Base-by-base conservation (phyloP, 768 basidiomycete genomes). In the Tricholoma hemisulphureum region DNA sequence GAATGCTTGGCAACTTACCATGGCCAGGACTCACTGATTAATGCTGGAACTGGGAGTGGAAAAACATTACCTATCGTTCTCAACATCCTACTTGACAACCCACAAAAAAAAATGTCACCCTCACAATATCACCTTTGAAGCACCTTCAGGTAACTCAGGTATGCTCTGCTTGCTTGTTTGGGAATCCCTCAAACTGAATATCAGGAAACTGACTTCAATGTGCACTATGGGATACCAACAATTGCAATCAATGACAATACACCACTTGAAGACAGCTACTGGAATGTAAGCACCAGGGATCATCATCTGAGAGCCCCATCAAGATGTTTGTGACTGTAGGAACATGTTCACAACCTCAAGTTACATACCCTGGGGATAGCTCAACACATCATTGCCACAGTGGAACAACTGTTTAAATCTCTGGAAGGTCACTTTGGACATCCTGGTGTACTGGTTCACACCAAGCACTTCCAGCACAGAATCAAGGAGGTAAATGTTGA, bases 11-110 rank as follows among this genome's bases (percentile, higher is more conserved):
- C 61, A 1, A 62, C 63, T 6, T 43, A 31, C 1, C 55, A 63
- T 18, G 61, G 65, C 0, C 34, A 31, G 16, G 62, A 71, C 24
- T 61, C 57, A 13, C 43, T 70, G 14, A 43, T 69, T 23, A 32
- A 58, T 23, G 62, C 67, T n/a, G 67, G 68, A 1, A 70, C 66
- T 14, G 66, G 68, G 2, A 66, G 63, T 32, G 67, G 69, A 5
- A 72, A 73, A 56, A 71, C 69, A 7, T 53, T 73, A 5, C 62
- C 64, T 4, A 69, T 65, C 10, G 66, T 66, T 7, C 52, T 72
- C 4, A 62, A 59, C 10, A 59, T 65, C 28, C 56, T 71, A 0
- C 58, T 70, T 13, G 55, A 65, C 37, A 31, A 59, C 7, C 53
- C 61, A 13, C 9, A 41, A 35, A 53, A 59, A 9, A 59, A 8